Evolutionary conservation across 2,329 filamentous ascomycete species (phyloP).

Genomic region (Venturia asperata): DNA sequence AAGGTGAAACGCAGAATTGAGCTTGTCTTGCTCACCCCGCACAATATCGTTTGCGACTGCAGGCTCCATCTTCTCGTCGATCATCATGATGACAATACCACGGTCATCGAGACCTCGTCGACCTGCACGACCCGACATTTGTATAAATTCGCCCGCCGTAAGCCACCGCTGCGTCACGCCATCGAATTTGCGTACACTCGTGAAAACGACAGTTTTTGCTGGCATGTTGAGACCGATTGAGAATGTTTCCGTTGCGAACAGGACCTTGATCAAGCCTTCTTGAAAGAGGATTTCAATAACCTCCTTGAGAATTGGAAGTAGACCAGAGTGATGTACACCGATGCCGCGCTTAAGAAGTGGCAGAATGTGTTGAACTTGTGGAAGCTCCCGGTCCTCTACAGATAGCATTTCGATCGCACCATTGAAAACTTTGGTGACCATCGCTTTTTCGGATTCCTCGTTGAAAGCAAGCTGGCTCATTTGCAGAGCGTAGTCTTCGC

Average conservation of each 20-base stretch:
- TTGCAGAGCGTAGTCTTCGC: constrained; percentile 80
- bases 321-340: constrained; percentile 92
- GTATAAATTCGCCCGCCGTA: constrained; percentile 92
- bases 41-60: constrained; percentile 92
- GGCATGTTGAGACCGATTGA: constrained; percentile 99
- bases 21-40: constrained; percentile 89
- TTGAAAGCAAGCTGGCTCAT: constrained; percentile 90
- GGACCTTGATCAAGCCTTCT: constrained; percentile 92
- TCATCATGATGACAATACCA: constrained; percentile 99
- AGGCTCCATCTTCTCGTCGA: constrained; percentile 92
- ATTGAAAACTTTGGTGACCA: constrained; percentile 90
- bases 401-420: constrained; percentile 90
- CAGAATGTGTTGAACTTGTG: constrained; percentile 84
- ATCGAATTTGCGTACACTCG: constrained; percentile 91
- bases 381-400: constrained; percentile 79
- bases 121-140: constrained; percentile 96
- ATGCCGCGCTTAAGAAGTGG: constrained; percentile 86
- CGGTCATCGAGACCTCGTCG: constrained; percentile 95
- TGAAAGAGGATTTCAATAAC: constrained; percentile 99
- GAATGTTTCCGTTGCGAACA: constrained; percentile 97
- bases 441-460: constrained; percentile 86
- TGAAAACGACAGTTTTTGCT: constrained; percentile 98
- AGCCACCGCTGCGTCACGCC: constrained; percentile 73
- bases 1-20: constrained; percentile 95
- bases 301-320: constrained; percentile 93